phyloP scores from a whole-genome alignment of 805 yeast genomes.

The Kuraishia hungarica region DNA sequence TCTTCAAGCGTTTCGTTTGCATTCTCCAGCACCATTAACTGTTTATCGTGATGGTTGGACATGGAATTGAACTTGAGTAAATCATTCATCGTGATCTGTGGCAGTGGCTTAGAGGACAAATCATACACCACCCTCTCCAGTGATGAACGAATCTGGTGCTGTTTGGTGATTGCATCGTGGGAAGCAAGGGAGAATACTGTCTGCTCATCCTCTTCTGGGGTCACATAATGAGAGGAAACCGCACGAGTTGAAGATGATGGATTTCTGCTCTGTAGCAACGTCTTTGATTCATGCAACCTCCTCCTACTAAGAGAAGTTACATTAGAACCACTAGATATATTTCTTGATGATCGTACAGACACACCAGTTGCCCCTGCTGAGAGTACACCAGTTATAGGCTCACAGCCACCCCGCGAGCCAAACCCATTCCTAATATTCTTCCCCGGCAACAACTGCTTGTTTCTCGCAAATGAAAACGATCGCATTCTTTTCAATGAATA shows the following conservation, averaged over 20 bases:
- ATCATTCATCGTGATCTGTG: conserved; percentile 43
- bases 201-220: neutral
- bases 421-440: neutral
- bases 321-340: too few species aligned
- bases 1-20: conserved; percentile 51
- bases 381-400: neutral
- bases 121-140: conserved; percentile 51
- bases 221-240: neutral
- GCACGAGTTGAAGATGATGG: neutral
- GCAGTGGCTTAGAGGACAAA: conserved; percentile 43
- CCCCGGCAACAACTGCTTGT: neutral
- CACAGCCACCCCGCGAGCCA: neutral
- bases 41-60: conserved; percentile 18
- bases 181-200: neutral
- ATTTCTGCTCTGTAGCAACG: neutral
- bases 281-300: neutral
- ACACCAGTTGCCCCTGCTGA: neutral
- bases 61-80: conserved; percentile 35
- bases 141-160: conserved; percentile 48
- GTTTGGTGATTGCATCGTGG: conserved; percentile 2
- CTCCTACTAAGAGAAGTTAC: neutral
- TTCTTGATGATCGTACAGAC: neutral
- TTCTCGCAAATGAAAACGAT: neutral
- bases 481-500: too few species aligned
- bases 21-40: conserved; percentile 27